These are phyloP conservation scores for Linnemannia exigua DNA, from an alignment of 192 early-diverging fungal species.

Conservation along the genomic window DNA sequence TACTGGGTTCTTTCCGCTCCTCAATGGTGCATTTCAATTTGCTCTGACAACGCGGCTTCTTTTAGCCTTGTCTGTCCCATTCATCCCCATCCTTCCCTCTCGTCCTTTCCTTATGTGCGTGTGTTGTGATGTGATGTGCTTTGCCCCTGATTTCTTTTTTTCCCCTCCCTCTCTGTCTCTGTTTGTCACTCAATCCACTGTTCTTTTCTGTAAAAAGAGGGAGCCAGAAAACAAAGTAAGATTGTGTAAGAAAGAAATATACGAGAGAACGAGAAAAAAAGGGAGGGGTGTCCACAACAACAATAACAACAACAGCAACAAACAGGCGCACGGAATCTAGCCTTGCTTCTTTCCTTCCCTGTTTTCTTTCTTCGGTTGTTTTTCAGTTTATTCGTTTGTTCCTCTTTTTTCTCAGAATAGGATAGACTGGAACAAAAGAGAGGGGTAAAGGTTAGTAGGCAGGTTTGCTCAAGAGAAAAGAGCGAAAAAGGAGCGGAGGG, in stretches of 20 bases:
- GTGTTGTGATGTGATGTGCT: neutral
- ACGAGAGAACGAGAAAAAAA: neutral
- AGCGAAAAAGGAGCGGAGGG: neutral
- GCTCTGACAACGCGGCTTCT: constrained; percentile 20
- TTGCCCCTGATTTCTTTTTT: constrained; percentile 33
- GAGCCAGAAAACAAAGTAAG: constrained; percentile 25
- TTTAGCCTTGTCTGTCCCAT: neutral
- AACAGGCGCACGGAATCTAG: constrained; percentile 21
- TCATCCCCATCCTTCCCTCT: neutral
- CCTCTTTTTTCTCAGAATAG: constrained; percentile 20
- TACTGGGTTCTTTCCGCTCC: neutral
- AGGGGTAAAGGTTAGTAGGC: constrained; percentile 14
- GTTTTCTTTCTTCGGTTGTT: too few species aligned
- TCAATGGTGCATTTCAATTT: constrained; percentile 26
- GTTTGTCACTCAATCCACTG: neutral
- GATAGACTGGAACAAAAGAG: constrained; percentile 25
- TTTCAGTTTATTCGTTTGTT: too few species aligned
- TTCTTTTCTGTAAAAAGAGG: constrained; percentile 8
- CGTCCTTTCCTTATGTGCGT: neutral
- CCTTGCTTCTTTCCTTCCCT: constrained; percentile 28
- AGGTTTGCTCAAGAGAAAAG: neutral
- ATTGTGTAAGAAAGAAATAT: too few species aligned
- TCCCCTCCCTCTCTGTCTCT: neutral
- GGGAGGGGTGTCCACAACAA: neutral
- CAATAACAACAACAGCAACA: neutral